Conservation (phyloP, 1,284 basidiomycete genomes). For the Ceratobasidium sp. region DNA sequence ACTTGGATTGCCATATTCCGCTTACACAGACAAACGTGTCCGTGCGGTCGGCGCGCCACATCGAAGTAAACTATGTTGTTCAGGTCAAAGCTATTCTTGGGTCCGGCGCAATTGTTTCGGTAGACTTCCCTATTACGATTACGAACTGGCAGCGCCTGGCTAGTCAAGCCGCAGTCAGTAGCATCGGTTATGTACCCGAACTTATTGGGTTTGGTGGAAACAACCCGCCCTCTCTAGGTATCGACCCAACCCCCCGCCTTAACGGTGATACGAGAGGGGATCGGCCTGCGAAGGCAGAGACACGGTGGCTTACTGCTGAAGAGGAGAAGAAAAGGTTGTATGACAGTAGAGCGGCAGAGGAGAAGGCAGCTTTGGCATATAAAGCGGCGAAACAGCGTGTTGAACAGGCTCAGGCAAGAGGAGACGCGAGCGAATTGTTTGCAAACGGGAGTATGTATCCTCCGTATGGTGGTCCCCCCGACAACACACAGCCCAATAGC, state of each 20-base stretch:
- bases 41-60: slow-evolving; percentile 79
- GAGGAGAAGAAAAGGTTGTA: slow-evolving; percentile 47
- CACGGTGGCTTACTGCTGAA: slow-evolving; percentile 46
- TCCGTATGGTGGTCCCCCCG: slow-evolving; percentile 1
- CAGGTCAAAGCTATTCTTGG: slow-evolving; percentile 81
- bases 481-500: slow-evolving; percentile 14
- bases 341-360: slow-evolving; percentile 27
- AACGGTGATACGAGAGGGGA: background rate
- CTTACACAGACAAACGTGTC: slow-evolving; percentile 80
- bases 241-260: slow-evolving; percentile 13
- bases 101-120: slow-evolving; percentile 73
- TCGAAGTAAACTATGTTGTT: slow-evolving; percentile 84
- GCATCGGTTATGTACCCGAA: slow-evolving; percentile 39
- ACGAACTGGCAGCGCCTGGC: slow-evolving; percentile 62
- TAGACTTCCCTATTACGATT: slow-evolving; percentile 76
- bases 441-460: background rate
- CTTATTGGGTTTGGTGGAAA: slow-evolving; percentile 3
- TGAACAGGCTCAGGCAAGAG: slow-evolving; percentile 27
- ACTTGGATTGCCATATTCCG: slow-evolving; percentile 77
- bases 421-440: slow-evolving; percentile 6
- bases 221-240: slow-evolving; percentile 5
- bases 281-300: background rate
- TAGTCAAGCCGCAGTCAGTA: slow-evolving; percentile 35
- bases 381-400: slow-evolving; percentile 38
- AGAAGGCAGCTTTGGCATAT: slow-evolving; percentile 32